phyloP scores from a whole-genome alignment of 2,329 filamentous ascomycete genomes.

The Scleromitrula shiraiana region DNA sequence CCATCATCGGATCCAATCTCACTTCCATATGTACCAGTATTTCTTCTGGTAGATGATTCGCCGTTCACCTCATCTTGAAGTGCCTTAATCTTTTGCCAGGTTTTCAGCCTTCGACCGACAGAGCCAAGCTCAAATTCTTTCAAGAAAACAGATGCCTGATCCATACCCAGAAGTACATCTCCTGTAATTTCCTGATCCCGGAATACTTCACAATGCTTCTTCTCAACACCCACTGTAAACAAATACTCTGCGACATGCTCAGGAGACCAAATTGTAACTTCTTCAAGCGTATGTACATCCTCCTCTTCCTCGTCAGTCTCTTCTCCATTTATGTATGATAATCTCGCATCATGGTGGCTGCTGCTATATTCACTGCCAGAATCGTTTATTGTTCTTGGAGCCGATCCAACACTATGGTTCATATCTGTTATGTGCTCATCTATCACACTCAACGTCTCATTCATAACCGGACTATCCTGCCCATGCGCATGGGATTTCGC shows the following conservation, averaged over 20 bases:
- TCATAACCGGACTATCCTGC: slow-evolving; percentile 72
- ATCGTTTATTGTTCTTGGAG: slow-evolving; percentile 54
- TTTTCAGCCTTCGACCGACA: slow-evolving; percentile 81
- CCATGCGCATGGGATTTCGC: slow-evolving; percentile 37
- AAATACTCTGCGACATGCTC: slow-evolving; percentile 83
- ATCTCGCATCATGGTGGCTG: slow-evolving; percentile 62
- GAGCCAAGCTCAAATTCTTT: slow-evolving; percentile 92
- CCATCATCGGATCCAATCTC: slow-evolving; percentile 50
- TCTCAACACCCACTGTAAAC: slow-evolving; percentile 76
- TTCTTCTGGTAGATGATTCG: slow-evolving; percentile 39
- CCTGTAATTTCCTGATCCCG: slow-evolving; percentile 92
- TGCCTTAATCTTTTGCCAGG: slow-evolving; percentile 92
- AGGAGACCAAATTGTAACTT: slow-evolving; percentile 74
- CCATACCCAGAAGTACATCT: slow-evolving; percentile 88
- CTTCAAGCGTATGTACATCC: slow-evolving; percentile 55
- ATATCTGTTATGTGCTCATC: slow-evolving; percentile 95
- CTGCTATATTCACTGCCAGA: slow-evolving; percentile 92
- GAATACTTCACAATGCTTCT: slow-evolving; percentile 88
- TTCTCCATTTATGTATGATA: slow-evolving; percentile 89
- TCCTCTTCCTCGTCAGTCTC: slow-evolving; percentile 93
- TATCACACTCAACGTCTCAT: slow-evolving; percentile 91
- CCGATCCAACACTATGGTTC: slow-evolving; percentile 36
- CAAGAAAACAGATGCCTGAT: slow-evolving; percentile 89
- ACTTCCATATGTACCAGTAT: slow-evolving; percentile 49
- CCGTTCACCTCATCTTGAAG: slow-evolving; percentile 80